Base-by-base conservation (phyloP, 306 rosid genomes). In the Quercus berberidifolia region DNA sequence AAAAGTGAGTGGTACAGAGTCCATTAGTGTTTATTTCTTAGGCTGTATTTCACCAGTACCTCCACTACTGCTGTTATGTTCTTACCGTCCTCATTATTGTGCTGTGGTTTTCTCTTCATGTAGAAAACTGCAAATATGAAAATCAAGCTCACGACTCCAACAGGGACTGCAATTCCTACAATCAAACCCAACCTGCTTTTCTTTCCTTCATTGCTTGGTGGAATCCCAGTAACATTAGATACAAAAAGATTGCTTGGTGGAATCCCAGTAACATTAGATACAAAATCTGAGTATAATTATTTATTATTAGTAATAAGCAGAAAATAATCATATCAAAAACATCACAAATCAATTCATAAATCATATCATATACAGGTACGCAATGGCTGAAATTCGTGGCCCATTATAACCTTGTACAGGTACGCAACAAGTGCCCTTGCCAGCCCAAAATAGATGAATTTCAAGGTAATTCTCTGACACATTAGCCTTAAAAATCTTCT, bases 391-490 rank as follows among this genome's bases (percentile, higher is more conserved):
- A 85, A 93, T 75, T 76, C 85, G 68, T 77, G 98, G 97, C 1
- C 96, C 97, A 79, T 87, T 89, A 55, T 87, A 82, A 70, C 90
- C 94, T 62, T 58, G 89, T 5, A 0, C 3, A 62, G 94, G 96
- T 62, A 89, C 64, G 76, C 94, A 91, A 49, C 97, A 91, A 63
- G 94, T 91, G 46, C 97, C 97, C 78, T 93, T 93, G 56, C 98
- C 98, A 25, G 94, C 97, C 98, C 97, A 91, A 78, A 89, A 85
- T 28, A 93, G 91, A 85, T 93, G 97, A 65, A 93, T 83, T 80
- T 88, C 98, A 25, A 93, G 59, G 84, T 70, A 80, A 76, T 87
- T 93, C 81, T 88, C 82, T 52, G 90, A 75, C 35, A 93, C 96
- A 23, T 28, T 56, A 84, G 73, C 87, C 54, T 18, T 77, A 78